Evolutionary conservation across 2,329 filamentous ascomycete species (phyloP).

Genomic region (Nannizziopsis arthrosporioides): DNA sequence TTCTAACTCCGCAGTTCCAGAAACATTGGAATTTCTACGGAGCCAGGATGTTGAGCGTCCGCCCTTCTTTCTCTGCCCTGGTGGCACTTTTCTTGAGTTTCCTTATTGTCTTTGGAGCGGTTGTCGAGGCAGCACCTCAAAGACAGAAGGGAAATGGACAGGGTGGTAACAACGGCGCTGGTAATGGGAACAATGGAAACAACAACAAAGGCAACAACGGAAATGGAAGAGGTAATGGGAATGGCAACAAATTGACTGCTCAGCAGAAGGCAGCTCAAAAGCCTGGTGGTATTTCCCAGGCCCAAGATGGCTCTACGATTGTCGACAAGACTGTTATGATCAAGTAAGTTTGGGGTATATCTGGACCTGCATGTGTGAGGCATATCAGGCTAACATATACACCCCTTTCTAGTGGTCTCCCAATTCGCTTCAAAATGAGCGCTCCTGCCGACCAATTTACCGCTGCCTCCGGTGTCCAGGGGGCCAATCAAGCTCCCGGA

Average conservation of each 20-base stretch:
- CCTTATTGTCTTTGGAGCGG: neutral
- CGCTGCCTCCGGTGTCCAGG: slow-evolving; percentile 1
- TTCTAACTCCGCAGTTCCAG: neutral
- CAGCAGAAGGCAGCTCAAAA: slow-evolving; percentile 1
- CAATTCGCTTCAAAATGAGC: slow-evolving; percentile 4
- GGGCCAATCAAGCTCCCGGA: neutral
- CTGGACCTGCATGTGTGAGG: neutral
- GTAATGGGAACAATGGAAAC: neutral
- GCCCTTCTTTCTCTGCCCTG: slow-evolving; percentile 3
- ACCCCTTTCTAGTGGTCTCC: neutral
- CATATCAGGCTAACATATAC: neutral
- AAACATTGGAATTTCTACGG: neutral
- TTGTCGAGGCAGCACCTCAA: slow-evolving; percentile 5
- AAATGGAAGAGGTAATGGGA: neutral
- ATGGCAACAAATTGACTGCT: neutral
- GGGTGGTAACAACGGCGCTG: neutral
- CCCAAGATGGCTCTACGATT: slow-evolving; percentile 4
- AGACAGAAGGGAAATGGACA: neutral
- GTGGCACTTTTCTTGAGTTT: slow-evolving; percentile 1
- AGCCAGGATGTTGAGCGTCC: slow-evolving; percentile 3
- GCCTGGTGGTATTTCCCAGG: neutral
- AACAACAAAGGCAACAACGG: neutral
- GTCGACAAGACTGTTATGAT: slow-evolving; percentile 1
- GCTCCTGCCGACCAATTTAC: slow-evolving; percentile 4
- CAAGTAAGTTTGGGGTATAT: slow-evolving; percentile 6